Conservation (phyloP, 345 rosid genomes). For the Eucalyptus pumila region DNA sequence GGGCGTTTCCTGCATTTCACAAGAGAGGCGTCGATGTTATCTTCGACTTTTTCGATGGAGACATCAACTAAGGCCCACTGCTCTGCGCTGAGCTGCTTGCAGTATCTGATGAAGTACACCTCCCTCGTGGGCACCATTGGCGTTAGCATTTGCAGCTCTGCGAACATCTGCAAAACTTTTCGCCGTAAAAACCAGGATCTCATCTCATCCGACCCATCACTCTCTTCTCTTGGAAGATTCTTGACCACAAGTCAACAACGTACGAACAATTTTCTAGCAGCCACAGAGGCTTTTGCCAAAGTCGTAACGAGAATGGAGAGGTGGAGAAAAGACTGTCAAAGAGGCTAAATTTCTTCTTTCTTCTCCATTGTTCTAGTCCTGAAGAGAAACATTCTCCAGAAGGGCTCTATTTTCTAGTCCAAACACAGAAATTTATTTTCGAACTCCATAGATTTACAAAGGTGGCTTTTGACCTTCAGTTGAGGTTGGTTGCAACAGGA, state of each 20-base stretch:
- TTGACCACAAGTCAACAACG: not conserved
- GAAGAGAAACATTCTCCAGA: not conserved
- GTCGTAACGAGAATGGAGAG: not conserved
- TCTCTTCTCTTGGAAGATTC: not conserved
- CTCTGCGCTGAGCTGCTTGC: conserved; percentile 71
- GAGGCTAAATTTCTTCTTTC: not conserved
- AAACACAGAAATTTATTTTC: not conserved
- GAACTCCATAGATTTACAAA: not conserved
- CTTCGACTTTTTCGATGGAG: conserved; percentile 73
- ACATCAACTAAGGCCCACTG: conserved; percentile 95
- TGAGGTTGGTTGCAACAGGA: not conserved
- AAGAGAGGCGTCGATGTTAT: conserved; percentile 71
- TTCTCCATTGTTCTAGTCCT: not conserved
- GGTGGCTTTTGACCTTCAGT: not conserved
- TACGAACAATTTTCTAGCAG: not conserved
- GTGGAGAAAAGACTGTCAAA: not conserved
- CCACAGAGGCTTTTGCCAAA: not conserved
- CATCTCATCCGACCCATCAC: not conserved
- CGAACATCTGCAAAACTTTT: conserved; percentile 64
- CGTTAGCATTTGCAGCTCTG: conserved; percentile 90
- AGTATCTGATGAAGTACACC: conserved; percentile 73
- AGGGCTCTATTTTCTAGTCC: not conserved
- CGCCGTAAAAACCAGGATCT: not conserved
- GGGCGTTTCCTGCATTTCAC: conserved; percentile 87
- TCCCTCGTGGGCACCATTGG: conserved; percentile 91